phyloP scores from a whole-genome alignment of 306 rosid genomes.

The Acacia melanoxylon region DNA sequence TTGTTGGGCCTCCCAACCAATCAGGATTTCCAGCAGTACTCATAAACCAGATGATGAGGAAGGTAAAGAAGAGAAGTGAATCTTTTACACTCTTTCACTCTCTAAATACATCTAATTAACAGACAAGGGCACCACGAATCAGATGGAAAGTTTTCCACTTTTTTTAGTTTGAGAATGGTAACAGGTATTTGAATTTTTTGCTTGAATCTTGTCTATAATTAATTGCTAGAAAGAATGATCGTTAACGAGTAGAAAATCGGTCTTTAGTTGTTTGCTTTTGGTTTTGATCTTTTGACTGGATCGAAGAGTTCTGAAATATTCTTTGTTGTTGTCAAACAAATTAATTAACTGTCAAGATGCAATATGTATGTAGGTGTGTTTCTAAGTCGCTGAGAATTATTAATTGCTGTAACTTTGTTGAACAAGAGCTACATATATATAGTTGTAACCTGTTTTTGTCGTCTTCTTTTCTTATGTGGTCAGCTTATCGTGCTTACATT shows the following conservation, averaged over 20 bases:
- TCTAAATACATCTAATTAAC: background rate
- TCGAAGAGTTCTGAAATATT: background rate
- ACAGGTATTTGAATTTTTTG: background rate
- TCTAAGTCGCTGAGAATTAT: conserved; percentile 38
- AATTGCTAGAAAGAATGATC: background rate
- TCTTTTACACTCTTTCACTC: background rate
- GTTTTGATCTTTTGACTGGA: conserved; percentile 20
- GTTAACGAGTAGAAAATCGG: conserved; percentile 17
- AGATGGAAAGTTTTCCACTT: background rate
- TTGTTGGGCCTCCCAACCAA: background rate
- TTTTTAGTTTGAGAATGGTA: background rate
- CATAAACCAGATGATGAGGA: background rate
- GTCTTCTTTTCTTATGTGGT: conserved; percentile 25
- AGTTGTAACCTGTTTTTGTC: conserved; percentile 48
- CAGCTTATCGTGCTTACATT: background rate
- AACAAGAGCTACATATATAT: conserved; percentile 21
- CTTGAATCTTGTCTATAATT: background rate
- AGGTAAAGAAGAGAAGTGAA: background rate
- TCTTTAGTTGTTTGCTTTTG: conserved; percentile 9
- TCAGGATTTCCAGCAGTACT: background rate
- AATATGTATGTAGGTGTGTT: conserved; percentile 33
- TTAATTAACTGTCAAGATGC: background rate
- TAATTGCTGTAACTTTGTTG: conserved; percentile 23
- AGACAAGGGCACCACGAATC: background rate
- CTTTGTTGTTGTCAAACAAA: conserved; percentile 20